A percentile compares a stretch with the other conserved stretches of the same genome.
Conservation (phyloP, 768 basidiomycete species). For the Boletus subparvulus region DNA sequence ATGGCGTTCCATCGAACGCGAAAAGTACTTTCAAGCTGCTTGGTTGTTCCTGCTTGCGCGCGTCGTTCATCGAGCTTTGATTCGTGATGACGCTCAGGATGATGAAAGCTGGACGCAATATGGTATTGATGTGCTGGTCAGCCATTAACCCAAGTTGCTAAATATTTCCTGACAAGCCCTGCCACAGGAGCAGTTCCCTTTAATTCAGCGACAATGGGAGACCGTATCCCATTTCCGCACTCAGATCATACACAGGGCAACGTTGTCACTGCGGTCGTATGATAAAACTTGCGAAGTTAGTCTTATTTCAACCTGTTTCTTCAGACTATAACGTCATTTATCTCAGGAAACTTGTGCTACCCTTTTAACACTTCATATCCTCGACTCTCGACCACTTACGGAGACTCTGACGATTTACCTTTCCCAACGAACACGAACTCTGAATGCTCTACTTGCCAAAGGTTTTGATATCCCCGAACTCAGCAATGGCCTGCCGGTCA, state of each 20-base stretch:
- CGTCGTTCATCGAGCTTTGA: constrained; percentile 77
- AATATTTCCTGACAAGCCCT: background rate
- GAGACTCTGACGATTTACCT: constrained; percentile 74
- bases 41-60: constrained; percentile 86
- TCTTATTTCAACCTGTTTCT: background rate
- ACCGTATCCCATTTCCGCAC: constrained; percentile 80
- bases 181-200: constrained; percentile 76
- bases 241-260: constrained; percentile 89
- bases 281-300: constrained; percentile 53
- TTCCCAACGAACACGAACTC: constrained; percentile 62
- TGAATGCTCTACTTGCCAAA: constrained; percentile 46
- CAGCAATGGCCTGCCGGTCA: constrained; percentile 35
- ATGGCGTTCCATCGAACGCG: constrained; percentile 82
- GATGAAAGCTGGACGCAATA: constrained; percentile 58
- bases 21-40: constrained; percentile 77
- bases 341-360: constrained; percentile 71
- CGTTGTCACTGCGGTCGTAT: constrained; percentile 67
- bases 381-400: constrained; percentile 78
- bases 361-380: constrained; percentile 80
- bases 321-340: background rate
- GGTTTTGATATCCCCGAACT: constrained; percentile 21
- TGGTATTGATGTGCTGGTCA: constrained; percentile 63
- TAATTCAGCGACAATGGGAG: constrained; percentile 94
- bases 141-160: constrained; percentile 13
- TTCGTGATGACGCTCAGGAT: constrained; percentile 61